phyloP scores from a whole-genome alignment of 345 rosid species.

The Cochlearia excelsa region DNA sequence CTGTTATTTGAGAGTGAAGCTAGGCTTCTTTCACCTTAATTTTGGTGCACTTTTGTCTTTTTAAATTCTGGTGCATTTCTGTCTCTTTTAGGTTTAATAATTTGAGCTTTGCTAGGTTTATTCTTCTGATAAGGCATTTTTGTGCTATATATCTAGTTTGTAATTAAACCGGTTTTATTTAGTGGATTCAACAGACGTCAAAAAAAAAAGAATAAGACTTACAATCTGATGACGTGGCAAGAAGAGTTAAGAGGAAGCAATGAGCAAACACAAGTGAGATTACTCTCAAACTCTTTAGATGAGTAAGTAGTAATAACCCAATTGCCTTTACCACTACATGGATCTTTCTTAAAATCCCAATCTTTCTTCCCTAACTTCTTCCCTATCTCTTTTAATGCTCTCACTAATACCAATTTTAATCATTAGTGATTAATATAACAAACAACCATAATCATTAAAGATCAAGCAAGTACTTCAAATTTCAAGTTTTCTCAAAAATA shows the following conservation, averaged over 20 bases:
- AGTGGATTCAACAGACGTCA: too few relatives aligned
- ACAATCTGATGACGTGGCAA: constrained; percentile 73
- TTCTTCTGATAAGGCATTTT: too few relatives aligned
- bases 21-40: too few relatives aligned
- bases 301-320: constrained; percentile 39
- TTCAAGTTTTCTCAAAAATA: too few relatives aligned
- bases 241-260: constrained; percentile 36
- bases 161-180: too few relatives aligned
- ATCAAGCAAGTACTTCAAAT: not conserved
- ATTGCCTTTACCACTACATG: constrained; percentile 69
- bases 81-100: too few relatives aligned
- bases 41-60: too few relatives aligned
- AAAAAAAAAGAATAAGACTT: constrained; percentile 19
- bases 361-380: constrained; percentile 63
- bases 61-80: too few relatives aligned
- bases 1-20: too few relatives aligned
- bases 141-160: too few relatives aligned
- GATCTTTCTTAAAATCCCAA: constrained; percentile 70
- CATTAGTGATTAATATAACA: not conserved
- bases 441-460: not conserved
- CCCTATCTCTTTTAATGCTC: constrained; percentile 59
- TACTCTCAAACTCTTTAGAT: constrained; percentile 48
- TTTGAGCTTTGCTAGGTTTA: too few relatives aligned
- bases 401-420: constrained; percentile 40
- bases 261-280: constrained; percentile 56